These are phyloP conservation scores for Leishmania amazonensis DNA, from an alignment of 208 protist species.

Conservation along the genomic window DNA sequence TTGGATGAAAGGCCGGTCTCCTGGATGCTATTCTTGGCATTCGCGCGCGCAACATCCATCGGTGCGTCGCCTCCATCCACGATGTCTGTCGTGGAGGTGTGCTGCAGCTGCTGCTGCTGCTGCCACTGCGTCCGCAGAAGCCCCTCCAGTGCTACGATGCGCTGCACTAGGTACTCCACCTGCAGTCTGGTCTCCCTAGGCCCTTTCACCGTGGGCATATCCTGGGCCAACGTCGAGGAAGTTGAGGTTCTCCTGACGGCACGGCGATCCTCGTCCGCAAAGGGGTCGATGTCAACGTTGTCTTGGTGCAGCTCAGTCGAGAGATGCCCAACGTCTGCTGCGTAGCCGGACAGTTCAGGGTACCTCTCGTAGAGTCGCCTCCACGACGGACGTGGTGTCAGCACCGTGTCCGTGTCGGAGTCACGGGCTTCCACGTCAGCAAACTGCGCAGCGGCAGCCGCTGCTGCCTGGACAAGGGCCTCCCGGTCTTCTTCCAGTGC, in stretches of 20 bases:
- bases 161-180: conserved; percentile 78
- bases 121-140: conserved; percentile 24
- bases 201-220: conserved; percentile 39
- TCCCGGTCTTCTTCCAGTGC: conserved; percentile 47
- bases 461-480: conserved; percentile 20
- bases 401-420: conserved; percentile 19
- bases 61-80: neutral
- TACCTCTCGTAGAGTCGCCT: conserved; percentile 34
- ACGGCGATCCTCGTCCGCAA: neutral
- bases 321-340: conserved; percentile 18
- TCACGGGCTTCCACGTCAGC: neutral
- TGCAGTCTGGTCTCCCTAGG: conserved; percentile 51
- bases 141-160: conserved; percentile 38
- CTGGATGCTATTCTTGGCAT: neutral
- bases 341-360: conserved; percentile 47
- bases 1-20: neutral
- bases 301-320: conserved; percentile 12
- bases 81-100: neutral
- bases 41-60: neutral
- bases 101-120: conserved; percentile 8
- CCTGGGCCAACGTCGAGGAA: neutral
- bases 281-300: neutral
- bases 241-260: neutral
- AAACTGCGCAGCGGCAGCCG: neutral
- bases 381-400: conserved; percentile 85